Base-by-base conservation (phyloP, 2,329 filamentous ascomycete species). In the Gnomoniopsis sp. region DNA sequence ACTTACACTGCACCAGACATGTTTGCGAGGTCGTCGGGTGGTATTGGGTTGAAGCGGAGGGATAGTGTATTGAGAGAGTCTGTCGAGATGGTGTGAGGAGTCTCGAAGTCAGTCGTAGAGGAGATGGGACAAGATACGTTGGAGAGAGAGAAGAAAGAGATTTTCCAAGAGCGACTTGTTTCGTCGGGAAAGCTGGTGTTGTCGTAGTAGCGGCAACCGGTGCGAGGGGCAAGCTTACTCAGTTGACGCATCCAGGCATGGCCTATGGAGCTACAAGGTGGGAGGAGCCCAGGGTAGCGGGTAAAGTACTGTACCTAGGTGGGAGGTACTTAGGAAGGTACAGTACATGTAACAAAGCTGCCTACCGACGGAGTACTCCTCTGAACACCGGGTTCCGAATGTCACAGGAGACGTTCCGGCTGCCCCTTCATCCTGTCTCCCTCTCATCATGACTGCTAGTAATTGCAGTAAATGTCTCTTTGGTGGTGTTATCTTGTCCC, bases 1-100 rank as follows among this genome's bases (percentile, higher is more conserved):
- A 87, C 85, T 87, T 84, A 88, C 85, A 86, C 84, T 76, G 85
- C 75, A 74, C 82, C 82, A 81, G 83, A 86, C 83, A 86, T 86
- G 75, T 75, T 82, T 51, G 57, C 49, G 49, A 59, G 49, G 49
- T 53, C 49, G 57, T 46, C 46, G 34, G 46, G n/a, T 26, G 56
- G 47, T 33, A 43, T 52, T 41, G n/a, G 43, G 46, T 49, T 46
- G 21, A 76, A 72, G 65, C 64, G 58, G 63, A 53, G 15, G 26
- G 33, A 48, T 49, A 58, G 44, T 26, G 50, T 41, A 21, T 49
- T 53, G 34, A 53, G 44, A 51, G 53, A 41, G 49, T 44, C 49
- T 55, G 46, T 59, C 56, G 50, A 33, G 49, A 59, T 53, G 52
- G 26, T 30, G 46, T 52, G 43, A 26, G 50, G 36, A 47, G 23